These are phyloP conservation scores for Phytopythium chamaehyphon DNA, from an alignment of 352 stramenopile species.

Conservation along the genomic window DNA sequence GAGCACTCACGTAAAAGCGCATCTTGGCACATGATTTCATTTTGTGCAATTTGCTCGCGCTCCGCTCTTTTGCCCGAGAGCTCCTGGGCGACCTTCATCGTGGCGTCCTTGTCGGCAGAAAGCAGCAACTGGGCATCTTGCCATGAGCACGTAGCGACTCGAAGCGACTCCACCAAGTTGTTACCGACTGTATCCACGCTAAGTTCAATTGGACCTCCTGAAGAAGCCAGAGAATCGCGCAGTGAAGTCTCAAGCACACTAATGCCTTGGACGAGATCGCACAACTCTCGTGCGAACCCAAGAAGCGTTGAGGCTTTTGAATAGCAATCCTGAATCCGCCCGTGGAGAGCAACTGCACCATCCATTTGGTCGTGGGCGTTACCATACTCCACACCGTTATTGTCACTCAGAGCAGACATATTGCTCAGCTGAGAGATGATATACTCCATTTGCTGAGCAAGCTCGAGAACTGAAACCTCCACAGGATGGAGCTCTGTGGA, in stretches of 20 bases:
- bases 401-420: neutral
- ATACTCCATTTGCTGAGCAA: conserved; percentile 54
- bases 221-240: conserved; percentile 9
- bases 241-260: conserved; percentile 45
- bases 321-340: conserved; percentile 32
- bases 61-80: conserved; percentile 8
- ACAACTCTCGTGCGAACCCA: conserved; percentile 29
- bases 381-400: neutral
- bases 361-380: conserved; percentile 1
- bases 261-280: conserved; percentile 49
- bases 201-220: conserved; percentile 17
- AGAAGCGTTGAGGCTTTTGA: conserved; percentile 28
- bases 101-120: conserved; percentile 1
- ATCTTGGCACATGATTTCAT: conserved; percentile 9
- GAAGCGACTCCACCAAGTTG: conserved; percentile 21
- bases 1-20: conserved; percentile 11
- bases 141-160: conserved; percentile 7
- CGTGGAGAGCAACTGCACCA: conserved; percentile 17
- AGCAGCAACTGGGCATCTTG: conserved; percentile 10
- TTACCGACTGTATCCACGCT: conserved; percentile 42
- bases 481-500: conserved; percentile 24
- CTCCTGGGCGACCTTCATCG: conserved; percentile 17
- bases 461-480: conserved; percentile 34
- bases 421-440: conserved; percentile 25
- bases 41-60: conserved; percentile 9